Percentiles rank a stretch among this genome's conserved stretches.
Conservation (phyloP, 1,284 basidiomycete species). For the Sparassis latifolia region DNA sequence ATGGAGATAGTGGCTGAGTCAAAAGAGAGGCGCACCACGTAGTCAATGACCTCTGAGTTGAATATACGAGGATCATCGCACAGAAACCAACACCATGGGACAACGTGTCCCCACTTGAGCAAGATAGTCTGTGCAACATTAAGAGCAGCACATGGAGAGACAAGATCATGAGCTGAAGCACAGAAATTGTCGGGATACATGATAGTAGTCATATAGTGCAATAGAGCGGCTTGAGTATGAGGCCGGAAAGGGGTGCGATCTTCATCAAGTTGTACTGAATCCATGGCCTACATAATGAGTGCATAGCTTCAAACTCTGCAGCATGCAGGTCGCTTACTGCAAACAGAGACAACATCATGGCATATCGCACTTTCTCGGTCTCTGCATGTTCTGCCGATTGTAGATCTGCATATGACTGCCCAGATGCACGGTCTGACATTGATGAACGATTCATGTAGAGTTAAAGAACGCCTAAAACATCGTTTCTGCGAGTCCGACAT, state of each 20-base stretch:
- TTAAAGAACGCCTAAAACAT: too few species aligned
- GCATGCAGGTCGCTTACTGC: slow-evolving; percentile 33
- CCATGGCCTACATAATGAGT: slow-evolving; percentile 14
- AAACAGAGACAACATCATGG: slow-evolving; percentile 50
- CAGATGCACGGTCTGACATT: neutral
- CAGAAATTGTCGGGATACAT: slow-evolving; percentile 21
- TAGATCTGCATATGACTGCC: neutral
- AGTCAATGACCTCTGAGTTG: slow-evolving; percentile 41
- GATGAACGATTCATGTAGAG: neutral
- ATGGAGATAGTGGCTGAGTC: neutral
- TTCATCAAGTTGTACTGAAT: slow-evolving; percentile 3
- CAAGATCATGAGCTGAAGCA: slow-evolving; percentile 10
- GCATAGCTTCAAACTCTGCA: too few species aligned
- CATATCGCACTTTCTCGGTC: slow-evolving; percentile 35
- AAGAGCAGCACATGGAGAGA: slow-evolving; percentile 23
- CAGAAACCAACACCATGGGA: slow-evolving; percentile 59
- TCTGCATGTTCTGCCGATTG: neutral
- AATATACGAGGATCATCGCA: slow-evolving; percentile 50
- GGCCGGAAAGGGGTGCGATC: slow-evolving; percentile 33
- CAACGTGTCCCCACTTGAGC: slow-evolving; percentile 42
- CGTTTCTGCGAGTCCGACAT: too few species aligned
- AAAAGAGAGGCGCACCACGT: slow-evolving; percentile 35
- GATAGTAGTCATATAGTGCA: slow-evolving; percentile 38
- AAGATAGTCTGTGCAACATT: slow-evolving; percentile 44
- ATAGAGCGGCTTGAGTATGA: slow-evolving; percentile 35